A percentile compares a stretch with the other conserved stretches of the same genome.
Evolutionary conservation across 2,329 filamentous ascomycete species (phyloP).

Genomic region (Aspergillus neotritici): DNA sequence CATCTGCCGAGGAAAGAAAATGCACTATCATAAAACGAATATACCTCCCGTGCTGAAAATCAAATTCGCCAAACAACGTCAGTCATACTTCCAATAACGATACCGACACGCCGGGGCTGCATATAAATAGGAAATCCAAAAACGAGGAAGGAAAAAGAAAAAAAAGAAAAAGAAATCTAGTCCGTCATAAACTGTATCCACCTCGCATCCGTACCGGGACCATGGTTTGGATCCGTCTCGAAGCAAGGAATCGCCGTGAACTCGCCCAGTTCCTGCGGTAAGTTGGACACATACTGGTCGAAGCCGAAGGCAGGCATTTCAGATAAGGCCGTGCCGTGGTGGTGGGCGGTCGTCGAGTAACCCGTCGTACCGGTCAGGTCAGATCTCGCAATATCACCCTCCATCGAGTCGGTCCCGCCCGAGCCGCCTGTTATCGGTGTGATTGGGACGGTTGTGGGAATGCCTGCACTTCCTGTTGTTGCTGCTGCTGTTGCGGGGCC

Average conservation of each 20-base stretch:
- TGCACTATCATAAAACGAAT: no score
- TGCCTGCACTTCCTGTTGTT: not conserved
- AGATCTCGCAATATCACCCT: constrained; percentile 17
- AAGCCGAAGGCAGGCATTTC: constrained; percentile 33
- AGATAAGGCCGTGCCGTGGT: constrained; percentile 15
- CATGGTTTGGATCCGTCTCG: constrained; percentile 28
- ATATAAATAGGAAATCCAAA: constrained; percentile 1
- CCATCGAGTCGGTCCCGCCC: constrained; percentile 14
- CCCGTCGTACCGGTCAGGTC: constrained; percentile 21
- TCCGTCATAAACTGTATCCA: constrained; percentile 35
- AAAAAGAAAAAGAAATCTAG: constrained; percentile 7
- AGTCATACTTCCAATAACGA: no score
- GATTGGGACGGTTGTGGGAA: constrained; percentile 15
- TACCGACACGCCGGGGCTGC: no score
- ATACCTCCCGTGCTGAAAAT: no score
- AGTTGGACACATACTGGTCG: constrained; percentile 38
- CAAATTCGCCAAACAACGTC: no score
- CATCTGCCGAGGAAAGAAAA: no score
- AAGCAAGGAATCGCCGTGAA: constrained; percentile 39
- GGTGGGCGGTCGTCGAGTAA: constrained; percentile 23
- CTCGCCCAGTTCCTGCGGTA: constrained; percentile 37
- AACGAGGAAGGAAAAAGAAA: constrained; percentile 4
- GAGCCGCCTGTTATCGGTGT: constrained; percentile 19
- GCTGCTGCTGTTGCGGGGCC: not conserved
- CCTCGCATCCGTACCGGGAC: constrained; percentile 21